Evolutionary conservation across 345 rosid genomes (phyloP).

Genomic region (Brassica carinata): DNA sequence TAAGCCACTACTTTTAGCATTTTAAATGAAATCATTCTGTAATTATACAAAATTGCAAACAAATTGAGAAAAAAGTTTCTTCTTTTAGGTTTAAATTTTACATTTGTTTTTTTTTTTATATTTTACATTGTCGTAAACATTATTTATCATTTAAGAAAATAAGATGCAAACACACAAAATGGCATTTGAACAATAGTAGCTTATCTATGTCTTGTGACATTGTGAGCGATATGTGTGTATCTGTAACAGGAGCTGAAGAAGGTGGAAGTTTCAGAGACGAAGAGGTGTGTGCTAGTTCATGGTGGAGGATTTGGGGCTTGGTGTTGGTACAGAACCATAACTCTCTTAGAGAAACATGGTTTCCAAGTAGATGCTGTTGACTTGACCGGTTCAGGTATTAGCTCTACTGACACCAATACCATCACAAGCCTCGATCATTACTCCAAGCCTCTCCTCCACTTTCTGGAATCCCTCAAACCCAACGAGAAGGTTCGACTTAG

Average conservation of each 20-base stretch:
- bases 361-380: constrained; percentile 66
- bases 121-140: neutral
- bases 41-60: neutral
- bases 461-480: constrained; percentile 69
- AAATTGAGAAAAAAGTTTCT: neutral
- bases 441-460: constrained; percentile 75
- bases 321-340: constrained; percentile 83
- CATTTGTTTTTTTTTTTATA: neutral
- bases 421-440: constrained; percentile 81
- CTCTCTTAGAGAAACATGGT: constrained; percentile 60
- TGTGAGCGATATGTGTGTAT: neutral
- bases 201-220: constrained; percentile 19
- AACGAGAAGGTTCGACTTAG: constrained; percentile 67
- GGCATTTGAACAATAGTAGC: neutral
- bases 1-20: neutral
- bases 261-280: constrained; percentile 52
- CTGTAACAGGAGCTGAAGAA: constrained; percentile 35
- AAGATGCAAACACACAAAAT: neutral
- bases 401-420: constrained; percentile 53
- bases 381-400: constrained; percentile 63
- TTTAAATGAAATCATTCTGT: neutral
- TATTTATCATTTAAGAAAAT: neutral
- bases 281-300: constrained; percentile 66
- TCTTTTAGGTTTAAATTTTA: neutral
- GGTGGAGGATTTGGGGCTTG: constrained; percentile 93